A percentile compares a stretch with the other conserved stretches of the same genome.
phyloP scores from a whole-genome alignment of 164 flowering plant species.

The Vitis cinerea region DNA sequence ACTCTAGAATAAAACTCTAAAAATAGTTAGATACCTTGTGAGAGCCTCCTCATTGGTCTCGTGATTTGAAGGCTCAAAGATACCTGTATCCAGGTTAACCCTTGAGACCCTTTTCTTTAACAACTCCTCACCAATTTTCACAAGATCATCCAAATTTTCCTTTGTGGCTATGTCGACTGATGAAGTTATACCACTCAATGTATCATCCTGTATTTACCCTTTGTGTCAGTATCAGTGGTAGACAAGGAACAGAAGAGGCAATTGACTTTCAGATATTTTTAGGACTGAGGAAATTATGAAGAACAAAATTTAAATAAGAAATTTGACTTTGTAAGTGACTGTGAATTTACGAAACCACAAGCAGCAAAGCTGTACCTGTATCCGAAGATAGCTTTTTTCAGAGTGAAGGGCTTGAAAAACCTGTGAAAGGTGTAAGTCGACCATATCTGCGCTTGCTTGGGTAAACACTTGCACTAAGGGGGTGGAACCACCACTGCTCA shows the following conservation, averaged over 20 bases:
- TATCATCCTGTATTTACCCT: constrained; percentile 28
- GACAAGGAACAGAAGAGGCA: no score
- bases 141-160: constrained; percentile 12
- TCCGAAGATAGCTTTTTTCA: not conserved
- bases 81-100: constrained; percentile 19
- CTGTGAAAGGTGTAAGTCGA: constrained; percentile 14
- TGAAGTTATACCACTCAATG: constrained; percentile 9
- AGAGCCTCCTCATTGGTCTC: constrained; percentile 26
- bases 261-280: no score
- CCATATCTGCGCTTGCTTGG: constrained; percentile 43
- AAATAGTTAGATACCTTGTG: constrained; percentile 1
- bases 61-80: constrained; percentile 1
- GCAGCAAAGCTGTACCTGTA: no score
- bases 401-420: constrained; percentile 13
- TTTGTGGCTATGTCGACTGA: constrained; percentile 25
- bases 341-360: no score
- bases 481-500: constrained; percentile 6
- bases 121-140: constrained; percentile 19
- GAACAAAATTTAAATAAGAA: no score
- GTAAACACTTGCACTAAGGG: constrained; percentile 37
- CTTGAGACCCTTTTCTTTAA: constrained; percentile 29
- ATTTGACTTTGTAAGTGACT: no score
- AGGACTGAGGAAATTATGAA: no score
- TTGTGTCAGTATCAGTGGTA: no score
- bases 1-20: no score